These are phyloP conservation scores for Periconia sp. DNA, from an alignment of 2,329 filamentous ascomycete species.

Conservation along the genomic window DNA sequence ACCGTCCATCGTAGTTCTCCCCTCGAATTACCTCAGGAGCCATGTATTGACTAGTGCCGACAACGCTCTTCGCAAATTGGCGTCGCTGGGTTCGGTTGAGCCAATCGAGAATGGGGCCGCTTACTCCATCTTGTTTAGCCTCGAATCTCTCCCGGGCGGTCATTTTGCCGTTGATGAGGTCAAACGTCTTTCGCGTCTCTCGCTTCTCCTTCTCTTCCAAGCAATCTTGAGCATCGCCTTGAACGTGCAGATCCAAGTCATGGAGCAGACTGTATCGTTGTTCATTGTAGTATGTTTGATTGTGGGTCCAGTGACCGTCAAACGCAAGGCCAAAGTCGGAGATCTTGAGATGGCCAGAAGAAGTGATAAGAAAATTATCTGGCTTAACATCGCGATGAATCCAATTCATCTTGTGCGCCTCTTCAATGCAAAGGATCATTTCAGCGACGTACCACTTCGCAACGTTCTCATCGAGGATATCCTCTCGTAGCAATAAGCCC, in stretches of 20 bases:
- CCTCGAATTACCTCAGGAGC: slow-evolving; percentile 90
- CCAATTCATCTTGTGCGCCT: slow-evolving; percentile 84
- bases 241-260: slow-evolving; percentile 75
- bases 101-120: slow-evolving; percentile 47
- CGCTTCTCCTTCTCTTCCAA: slow-evolving; percentile 55
- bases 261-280: slow-evolving; percentile 80
- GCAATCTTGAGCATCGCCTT: slow-evolving; percentile 75
- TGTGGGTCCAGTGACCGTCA: slow-evolving; percentile 93
- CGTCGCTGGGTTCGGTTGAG: slow-evolving; percentile 62
- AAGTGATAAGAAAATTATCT: slow-evolving; percentile 92
- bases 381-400: slow-evolving; percentile 97
- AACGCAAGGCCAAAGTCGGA: slow-evolving; percentile 97
- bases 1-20: slow-evolving; percentile 85
- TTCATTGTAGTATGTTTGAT: slow-evolving; percentile 83
- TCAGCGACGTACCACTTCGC: slow-evolving; percentile 90
- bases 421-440: slow-evolving; percentile 95
- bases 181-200: slow-evolving; percentile 59
- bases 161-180: slow-evolving; percentile 43
- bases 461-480: slow-evolving; percentile 77
- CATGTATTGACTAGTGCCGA: slow-evolving; percentile 98
- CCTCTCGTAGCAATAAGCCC: slow-evolving; percentile 82
- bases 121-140: slow-evolving; percentile 27
- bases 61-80: slow-evolving; percentile 79
- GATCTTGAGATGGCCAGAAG: slow-evolving; percentile 89
- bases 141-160: slow-evolving; percentile 22